Evolutionary conservation across 148 eudicot species (phyloP).

Genomic region (Chenopodium suecicum): DNA sequence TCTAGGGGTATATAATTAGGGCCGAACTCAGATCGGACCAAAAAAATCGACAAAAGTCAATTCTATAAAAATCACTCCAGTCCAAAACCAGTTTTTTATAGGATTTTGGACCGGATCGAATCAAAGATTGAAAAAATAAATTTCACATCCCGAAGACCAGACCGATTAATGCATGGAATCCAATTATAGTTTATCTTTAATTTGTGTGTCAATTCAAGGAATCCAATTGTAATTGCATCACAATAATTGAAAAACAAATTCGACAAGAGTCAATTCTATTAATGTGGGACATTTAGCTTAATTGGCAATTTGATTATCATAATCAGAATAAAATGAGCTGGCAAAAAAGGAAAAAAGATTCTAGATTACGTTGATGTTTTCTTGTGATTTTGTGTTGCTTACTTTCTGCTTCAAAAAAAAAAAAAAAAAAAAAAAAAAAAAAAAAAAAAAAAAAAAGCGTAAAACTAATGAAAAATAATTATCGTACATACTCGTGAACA

Average conservation of each 20-base stretch:
- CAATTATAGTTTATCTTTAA: too few relatives aligned
- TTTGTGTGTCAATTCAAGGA: background rate
- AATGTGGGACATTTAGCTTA: background rate
- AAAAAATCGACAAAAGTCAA: too few relatives aligned
- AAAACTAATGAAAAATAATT: background rate
- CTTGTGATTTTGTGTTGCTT: background rate
- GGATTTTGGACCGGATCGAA: too few relatives aligned
- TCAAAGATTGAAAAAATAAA: too few relatives aligned
- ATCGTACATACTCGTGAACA: too few relatives aligned
- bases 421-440: too few relatives aligned
- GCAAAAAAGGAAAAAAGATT: background rate
- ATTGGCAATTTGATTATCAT: background rate
- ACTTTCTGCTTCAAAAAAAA: background rate
- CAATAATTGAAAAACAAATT: background rate
- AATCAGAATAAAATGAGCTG: background rate
- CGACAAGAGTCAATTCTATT: background rate
- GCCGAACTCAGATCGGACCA: too few relatives aligned
- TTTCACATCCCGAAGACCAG: too few relatives aligned
- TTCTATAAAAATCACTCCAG: too few relatives aligned
- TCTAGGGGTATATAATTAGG: too few relatives aligned
- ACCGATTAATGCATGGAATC: too few relatives aligned
- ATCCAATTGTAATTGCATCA: background rate
- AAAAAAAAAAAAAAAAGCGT: background rate
- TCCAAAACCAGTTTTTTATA: too few relatives aligned
- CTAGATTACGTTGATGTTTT: background rate